A percentile compares a stretch with the other conserved stretches of the same genome.
These are phyloP conservation scores for Nothomitra cinnamomea DNA, from an alignment of 2,329 filamentous ascomycete species.

Conservation along the genomic window DNA sequence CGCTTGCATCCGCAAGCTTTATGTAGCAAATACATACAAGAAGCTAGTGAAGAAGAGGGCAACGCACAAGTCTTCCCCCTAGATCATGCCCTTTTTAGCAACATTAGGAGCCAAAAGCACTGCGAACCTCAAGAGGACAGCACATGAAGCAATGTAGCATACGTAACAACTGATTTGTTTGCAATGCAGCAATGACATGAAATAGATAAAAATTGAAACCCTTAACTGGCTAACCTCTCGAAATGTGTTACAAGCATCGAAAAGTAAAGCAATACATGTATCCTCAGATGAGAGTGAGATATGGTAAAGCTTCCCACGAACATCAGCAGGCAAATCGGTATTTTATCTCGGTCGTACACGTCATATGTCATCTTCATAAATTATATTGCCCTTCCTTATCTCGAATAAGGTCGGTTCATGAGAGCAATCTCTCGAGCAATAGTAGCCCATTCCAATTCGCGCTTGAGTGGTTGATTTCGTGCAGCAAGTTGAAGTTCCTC, in stretches of 20 bases:
- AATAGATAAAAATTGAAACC: neutral
- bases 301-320: neutral
- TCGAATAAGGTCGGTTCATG: conserved; percentile 88
- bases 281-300: neutral
- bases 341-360: neutral
- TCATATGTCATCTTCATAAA: neutral
- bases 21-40: conserved; percentile 1
- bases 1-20: neutral
- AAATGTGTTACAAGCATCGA: neutral
- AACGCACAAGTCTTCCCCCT: neutral
- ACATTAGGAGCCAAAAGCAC: neutral
- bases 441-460: conserved; percentile 83
- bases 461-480: conserved; percentile 38
- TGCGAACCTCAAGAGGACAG: neutral
- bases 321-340: neutral
- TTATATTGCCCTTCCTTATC: conserved; percentile 26
- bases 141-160: neutral
- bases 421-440: conserved; percentile 80
- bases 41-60: neutral
- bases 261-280: neutral
- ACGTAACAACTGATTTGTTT: neutral
- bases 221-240: neutral
- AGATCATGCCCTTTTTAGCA: neutral
- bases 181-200: neutral
- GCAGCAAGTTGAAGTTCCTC: conserved; percentile 54